A percentile compares a stretch with the other conserved stretches of the same genome.
phyloP scores from a whole-genome alignment of 75 land plant genomes.

The Pinus albicaulis region DNA sequence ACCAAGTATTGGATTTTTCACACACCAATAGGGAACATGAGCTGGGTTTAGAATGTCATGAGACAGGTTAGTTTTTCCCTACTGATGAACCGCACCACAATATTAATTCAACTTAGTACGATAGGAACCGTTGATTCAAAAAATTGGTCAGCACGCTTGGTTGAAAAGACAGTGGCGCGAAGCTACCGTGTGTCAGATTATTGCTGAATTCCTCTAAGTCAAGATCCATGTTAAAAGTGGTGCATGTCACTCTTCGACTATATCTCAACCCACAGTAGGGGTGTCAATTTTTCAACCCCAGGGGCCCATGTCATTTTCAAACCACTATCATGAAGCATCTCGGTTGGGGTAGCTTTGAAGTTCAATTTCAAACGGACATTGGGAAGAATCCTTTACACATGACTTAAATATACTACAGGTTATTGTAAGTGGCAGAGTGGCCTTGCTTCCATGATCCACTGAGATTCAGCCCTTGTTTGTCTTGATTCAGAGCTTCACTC shows the following conservation, averaged over 20 bases:
- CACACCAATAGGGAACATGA: conserved; percentile 12
- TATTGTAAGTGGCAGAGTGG: too few relatives aligned
- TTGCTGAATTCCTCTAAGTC: conserved; percentile 70
- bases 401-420: background rate
- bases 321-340: too few relatives aligned
- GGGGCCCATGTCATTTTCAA: background rate
- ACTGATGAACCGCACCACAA: too few relatives aligned
- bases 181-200: background rate
- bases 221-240: conserved; percentile 33
- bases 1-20: background rate
- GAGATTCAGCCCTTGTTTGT: too few relatives aligned
- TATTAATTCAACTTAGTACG: too few relatives aligned
- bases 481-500: too few relatives aligned
- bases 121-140: conserved; percentile 11
- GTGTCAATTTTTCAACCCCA: background rate
- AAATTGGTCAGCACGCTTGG: conserved; percentile 54
- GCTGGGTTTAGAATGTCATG: conserved; percentile 8
- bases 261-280: background rate
- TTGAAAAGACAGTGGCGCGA: background rate
- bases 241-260: background rate
- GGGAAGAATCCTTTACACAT: background rate
- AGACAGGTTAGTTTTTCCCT: conserved; percentile 30
- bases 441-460: too few relatives aligned
- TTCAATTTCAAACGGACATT: background rate
- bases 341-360: too few relatives aligned